Base-by-base conservation (phyloP, 495 filamentous ascomycete genomes). In the Penicillium dipodomyicola region DNA sequence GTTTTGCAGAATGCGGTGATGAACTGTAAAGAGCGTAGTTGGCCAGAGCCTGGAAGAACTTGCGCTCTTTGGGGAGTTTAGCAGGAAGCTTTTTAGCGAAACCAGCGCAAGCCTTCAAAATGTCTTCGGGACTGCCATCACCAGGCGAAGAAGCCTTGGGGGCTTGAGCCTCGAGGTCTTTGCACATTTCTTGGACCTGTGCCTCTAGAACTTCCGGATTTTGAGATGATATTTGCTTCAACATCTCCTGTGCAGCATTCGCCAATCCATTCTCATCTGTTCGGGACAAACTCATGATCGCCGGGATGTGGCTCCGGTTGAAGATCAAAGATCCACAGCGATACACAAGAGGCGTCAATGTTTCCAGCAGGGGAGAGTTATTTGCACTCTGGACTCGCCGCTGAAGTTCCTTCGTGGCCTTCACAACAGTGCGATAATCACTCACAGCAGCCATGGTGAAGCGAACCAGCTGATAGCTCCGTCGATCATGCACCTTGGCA, bases 111-210 rank as follows among this genome's bases (percentile, higher is more conserved):
- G 94, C 93, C 68, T 95, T 96, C 55, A 99, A 78, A 6, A 91
- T 93, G 67, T 96, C 90, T 19, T 92, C 90, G 10, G 88, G 86
- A 2, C 82, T 76, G 3, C 82, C 62, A 52, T 90, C 85, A 51
- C 89, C 89, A 2, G 81, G 61, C 27, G 81, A 82, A n/a, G 79
- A 79, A 14, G 75, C 70, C 15, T 81, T 85, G 4, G 94, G 93
- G 7, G 91, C 89, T 65, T 91, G 84, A 20, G 89, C 83, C 61
- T 89, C 83, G 8, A 99, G 78, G 37, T 88, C 82, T 63, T 88
- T 90, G 72, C 92, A 96, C 53, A 99, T 87, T 61, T 96, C 92
- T 45, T 90, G 88, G 5, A 97, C 86, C 61, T 97, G 93, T 1
- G 90, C 88, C 70, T 91, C 89, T 70, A 99, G 87, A 9, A 97